Evolutionary conservation across 179 eudicot genomes (phyloP), one percentile per base, ranked within the genome.

Genomic region (Nepenthes alata): DNA sequence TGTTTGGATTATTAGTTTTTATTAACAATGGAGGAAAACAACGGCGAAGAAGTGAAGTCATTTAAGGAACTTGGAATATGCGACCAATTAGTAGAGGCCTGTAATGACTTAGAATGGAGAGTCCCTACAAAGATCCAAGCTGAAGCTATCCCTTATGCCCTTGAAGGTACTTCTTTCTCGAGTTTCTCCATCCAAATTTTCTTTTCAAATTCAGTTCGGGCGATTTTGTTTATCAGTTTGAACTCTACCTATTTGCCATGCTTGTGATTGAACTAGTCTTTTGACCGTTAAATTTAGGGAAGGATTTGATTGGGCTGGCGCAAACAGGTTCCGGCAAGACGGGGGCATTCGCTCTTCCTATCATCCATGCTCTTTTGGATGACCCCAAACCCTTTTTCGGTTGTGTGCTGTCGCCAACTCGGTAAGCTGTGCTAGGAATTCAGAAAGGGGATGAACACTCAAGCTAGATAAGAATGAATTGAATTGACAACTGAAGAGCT

Each of bases 281-380:
- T 3, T 63, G 38, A 58, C 37, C 37, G 7, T 51, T 10, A 15
- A 12, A 2, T 48, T 50, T 65, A 81, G 98, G 95, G 2, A 91
- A 81, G 77, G 98, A 93, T 74, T 65, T 93, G 55, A 93, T 93
- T 66, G 98, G 93, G 57, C 93, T 93, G 56, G 98, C 98, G 37
- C 90, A 93, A 67, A 93, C 98, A 14, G 98, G 98, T 58, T 93
- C 98, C 6, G 98, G 98, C 47, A 93, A 93, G 76, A 93, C 98
- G 13, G 98, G 96, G 16, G 98, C 98, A 2, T 93, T 93, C 48
- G 96, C 88, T 2, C 75, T 93, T 57, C 98, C 98, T 1, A 89
- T 93, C 34, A 75, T 93, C 35, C 97, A 93, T 68, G 72, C 95
- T 2, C 78, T 93, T 48, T 52, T 86, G 45, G 88, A 87, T 37